A percentile compares a stretch with the other conserved stretches of the same genome.
These are phyloP conservation scores for Spinacia oleracea DNA, from an alignment of 179 eudicot species.

Conservation along the genomic window DNA sequence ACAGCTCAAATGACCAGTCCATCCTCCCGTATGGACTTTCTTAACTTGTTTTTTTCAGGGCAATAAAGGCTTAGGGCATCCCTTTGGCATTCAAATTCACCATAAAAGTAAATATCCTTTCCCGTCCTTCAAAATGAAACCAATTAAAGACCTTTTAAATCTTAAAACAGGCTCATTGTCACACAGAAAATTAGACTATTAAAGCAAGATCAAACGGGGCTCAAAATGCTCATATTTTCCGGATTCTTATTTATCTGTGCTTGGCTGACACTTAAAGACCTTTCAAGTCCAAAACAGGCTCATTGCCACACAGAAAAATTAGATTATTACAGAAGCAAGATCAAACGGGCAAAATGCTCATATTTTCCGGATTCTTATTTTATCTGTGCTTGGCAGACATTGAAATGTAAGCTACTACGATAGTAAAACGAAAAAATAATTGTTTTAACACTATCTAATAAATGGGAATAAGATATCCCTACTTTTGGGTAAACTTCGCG, in stretches of 20 bases:
- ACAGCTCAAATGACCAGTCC: background rate
- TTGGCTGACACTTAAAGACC: background rate
- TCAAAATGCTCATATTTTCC: background rate
- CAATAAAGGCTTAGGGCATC: background rate
- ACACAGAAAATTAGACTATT: background rate
- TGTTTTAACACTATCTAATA: background rate
- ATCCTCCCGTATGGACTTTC: background rate
- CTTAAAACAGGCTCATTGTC: background rate
- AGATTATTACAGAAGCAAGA: background rate
- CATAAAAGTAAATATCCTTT: background rate
- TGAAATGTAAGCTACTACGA: background rate
- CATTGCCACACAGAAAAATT: background rate
- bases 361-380: background rate
- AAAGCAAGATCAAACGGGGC: background rate
- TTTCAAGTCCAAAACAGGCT: background rate
- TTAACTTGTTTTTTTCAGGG: background rate
- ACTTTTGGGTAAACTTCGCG: background rate
- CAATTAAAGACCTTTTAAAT: background rate
- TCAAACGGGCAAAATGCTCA: background rate
- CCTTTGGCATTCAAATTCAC: background rate
- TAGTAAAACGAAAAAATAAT: no score
- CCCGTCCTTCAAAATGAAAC: background rate
- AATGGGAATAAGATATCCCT: background rate
- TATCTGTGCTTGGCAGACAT: background rate
- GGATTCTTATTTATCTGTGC: background rate